Base-by-base conservation (phyloP, 164 flowering plant species). In the Vitis riparia region DNA sequence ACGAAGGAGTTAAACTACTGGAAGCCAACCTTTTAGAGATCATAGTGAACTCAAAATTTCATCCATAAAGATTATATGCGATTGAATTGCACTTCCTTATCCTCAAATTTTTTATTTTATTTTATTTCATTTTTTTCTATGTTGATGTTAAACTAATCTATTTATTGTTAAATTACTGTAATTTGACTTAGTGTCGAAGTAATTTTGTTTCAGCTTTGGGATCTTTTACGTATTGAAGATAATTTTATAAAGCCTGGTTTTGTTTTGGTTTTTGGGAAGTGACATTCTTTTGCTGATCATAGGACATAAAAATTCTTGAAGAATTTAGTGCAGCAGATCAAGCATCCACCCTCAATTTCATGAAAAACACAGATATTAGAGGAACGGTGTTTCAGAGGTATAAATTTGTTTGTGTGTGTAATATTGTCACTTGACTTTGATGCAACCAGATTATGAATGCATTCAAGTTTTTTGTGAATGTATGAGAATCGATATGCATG, bases 321-420 rank as follows among this genome's bases (percentile, higher is more conserved):
- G 58, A 56, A 57, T 93, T 88, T 75, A 83, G 64, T 77, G 95
- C 96, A 65, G 37, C 72, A 63, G 81, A 88, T 83, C 84, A 81
- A 74, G 93, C 99, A 69, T 86, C 98, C 61, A 87, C 92, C 30
- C 93, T 96, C 51, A 86, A 93, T 68, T 96, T 93, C 67, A 65
- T 72, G 62, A 27, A 77, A 72, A 77, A 80, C 59, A 59, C 74
- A 32, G 77, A 73, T 66, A 77, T 89, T 75, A 83, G 90, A 68
- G 95, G 91, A 75, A 90, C 97, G 5, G 89, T 96, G 19, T 93
- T 96, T 74, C 90, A 87, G 63, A 91, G 99, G 99, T 93, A 87
- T 66, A 23, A 48, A 3, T 13, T 37, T 27, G 14, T n/a, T 1
- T 3, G 2, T 19, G 12, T 4, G 3, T 55, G 1, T 64, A 19